phyloP scores from a whole-genome alignment of 2,329 filamentous ascomycete species.

The Scedosporium dehoogii region DNA sequence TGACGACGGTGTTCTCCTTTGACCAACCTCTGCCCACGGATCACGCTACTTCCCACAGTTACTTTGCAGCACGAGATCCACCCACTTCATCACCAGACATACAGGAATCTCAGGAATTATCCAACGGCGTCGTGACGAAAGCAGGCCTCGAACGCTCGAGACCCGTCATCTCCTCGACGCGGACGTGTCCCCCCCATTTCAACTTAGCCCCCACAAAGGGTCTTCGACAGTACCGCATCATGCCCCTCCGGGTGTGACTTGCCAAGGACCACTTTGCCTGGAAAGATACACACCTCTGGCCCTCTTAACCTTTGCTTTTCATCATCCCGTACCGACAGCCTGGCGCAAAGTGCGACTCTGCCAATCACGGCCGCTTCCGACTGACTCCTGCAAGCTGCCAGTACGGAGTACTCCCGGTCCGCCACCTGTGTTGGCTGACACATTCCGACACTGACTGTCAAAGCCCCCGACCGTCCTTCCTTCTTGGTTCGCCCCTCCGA shows the following conservation, averaged over 20 bases:
- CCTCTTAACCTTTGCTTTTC: background rate
- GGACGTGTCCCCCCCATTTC: background rate
- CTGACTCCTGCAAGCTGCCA: background rate
- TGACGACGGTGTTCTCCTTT: background rate
- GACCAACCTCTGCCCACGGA: background rate
- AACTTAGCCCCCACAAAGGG: background rate
- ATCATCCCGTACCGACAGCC: background rate
- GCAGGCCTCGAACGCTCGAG: background rate
- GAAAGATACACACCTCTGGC: background rate
- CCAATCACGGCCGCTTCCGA: background rate
- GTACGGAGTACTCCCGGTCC: background rate
- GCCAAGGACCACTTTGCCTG: background rate
- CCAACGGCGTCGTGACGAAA: background rate
- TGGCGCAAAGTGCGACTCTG: background rate
- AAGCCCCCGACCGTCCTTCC: background rate
- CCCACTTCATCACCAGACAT: background rate
- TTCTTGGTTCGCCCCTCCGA: background rate
- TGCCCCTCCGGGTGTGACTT: background rate
- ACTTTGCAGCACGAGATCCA: background rate
- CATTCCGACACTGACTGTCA: background rate
- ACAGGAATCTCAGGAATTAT: background rate
- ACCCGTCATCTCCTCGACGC: background rate
- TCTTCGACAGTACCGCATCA: background rate
- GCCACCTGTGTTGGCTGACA: background rate
- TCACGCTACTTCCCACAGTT: background rate